Base-by-base conservation (phyloP, 805 yeast genomes). In the Teunomyces funiuensis region DNA sequence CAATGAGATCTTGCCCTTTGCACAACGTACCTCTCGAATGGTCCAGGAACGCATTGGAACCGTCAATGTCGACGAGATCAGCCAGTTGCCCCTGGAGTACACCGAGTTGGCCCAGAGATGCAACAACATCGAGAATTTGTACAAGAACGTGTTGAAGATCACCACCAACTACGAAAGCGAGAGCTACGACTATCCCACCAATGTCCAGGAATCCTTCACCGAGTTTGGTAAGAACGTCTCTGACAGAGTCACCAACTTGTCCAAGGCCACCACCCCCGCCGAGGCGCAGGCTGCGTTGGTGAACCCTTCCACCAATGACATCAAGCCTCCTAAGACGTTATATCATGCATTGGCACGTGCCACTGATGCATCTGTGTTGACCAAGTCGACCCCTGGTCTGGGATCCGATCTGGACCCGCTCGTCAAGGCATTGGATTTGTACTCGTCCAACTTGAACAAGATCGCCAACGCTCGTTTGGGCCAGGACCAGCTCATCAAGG, bases 331-430 rank as follows among this genome's bases (percentile, higher is more conserved):
- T 53, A 85, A 85, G 72, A 88, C 95, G 11, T 71, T 87, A 55
- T 82, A 83, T 63, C 91, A 85, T 60, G 95, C 95, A 5, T 69
- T 87, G 44, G 77, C 88, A 34, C 78, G 91, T 44, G 90, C 91
- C 29, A 77, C 91, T 7, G 77, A 82, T 46, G 75, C 73, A 11
- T 69, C 80, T 7, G 57, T 73, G 38, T 66, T 66, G 49, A 56
- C 71, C 0, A 51, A 65, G 25, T 71, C 72, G 55, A 71, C 19
- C 25, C 13, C 25, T 11, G 71, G 68, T 41, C 71, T n/a, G n/a
- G n/a, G n/a, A n/a, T n/a, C 72, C 46, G 36, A 50, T 13, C 59
- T 53, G 33, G 77, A 74, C 47, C 76, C 81, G 6, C 67, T 86
- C 50, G 73, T 84, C 16, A 73, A 79, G 49, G 85, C 81, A 3